These are phyloP conservation scores for Corniculantispora saksenae DNA, from an alignment of 2,329 filamentous ascomycete species.

Conservation along the genomic window DNA sequence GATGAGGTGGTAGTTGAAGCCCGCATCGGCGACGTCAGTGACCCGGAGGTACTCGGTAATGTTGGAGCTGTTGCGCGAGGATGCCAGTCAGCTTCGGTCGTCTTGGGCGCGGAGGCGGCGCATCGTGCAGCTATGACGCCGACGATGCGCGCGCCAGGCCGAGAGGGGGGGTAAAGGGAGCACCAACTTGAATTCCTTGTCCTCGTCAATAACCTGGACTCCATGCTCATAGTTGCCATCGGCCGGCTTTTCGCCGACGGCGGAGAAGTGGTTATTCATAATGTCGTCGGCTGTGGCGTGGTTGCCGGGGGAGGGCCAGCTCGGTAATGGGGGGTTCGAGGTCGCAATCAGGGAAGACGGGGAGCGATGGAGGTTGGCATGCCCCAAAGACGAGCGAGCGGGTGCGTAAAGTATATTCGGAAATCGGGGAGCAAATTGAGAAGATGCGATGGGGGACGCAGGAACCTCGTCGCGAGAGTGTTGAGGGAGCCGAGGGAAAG, in stretches of 20 bases:
- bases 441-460: not conserved
- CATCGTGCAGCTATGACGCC: not conserved
- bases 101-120: slow-evolving; percentile 7
- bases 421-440: not conserved
- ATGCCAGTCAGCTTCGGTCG: slow-evolving; percentile 21
- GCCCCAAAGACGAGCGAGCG: not conserved
- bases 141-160: slow-evolving; percentile 4
- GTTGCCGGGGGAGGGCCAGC: slow-evolving; percentile 4
- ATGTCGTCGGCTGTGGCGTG: slow-evolving; percentile 26
- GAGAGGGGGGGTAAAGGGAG: slow-evolving; percentile 16
- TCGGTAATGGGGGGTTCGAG: slow-evolving; percentile 15
- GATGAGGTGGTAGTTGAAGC: slow-evolving; percentile 99
- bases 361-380: slow-evolving; percentile 3
- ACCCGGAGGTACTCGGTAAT: slow-evolving; percentile 79
- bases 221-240: slow-evolving; percentile 81
- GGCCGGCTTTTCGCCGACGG: slow-evolving; percentile 65
- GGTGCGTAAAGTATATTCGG: slow-evolving; percentile 7
- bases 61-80: slow-evolving; percentile 57
- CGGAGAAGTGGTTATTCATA: slow-evolving; percentile 82
- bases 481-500: slow-evolving; percentile 8
- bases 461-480: not conserved
- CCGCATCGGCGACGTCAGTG: slow-evolving; percentile 79
- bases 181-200: slow-evolving; percentile 88
- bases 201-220: slow-evolving; percentile 88
- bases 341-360: slow-evolving; percentile 7